phyloP scores from a whole-genome alignment of 1,139 yeast genomes.

The Insectozyma bohioensis region DNA sequence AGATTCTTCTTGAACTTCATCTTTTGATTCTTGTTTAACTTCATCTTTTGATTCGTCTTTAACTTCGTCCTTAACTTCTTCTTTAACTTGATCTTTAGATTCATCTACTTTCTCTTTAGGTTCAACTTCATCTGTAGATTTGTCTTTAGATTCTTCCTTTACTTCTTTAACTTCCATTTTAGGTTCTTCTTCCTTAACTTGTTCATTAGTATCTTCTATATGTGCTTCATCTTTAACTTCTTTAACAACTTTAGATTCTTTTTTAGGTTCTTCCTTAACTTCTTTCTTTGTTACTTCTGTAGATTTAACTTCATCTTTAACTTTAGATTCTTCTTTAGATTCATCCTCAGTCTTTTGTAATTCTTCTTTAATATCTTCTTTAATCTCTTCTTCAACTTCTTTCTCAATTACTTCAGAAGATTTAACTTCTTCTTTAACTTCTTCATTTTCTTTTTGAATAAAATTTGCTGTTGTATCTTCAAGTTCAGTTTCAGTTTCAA shows the following conservation, averaged over 20 bases:
- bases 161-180: neutral
- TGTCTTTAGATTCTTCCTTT: conserved; percentile 1
- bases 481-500: too few relatives aligned
- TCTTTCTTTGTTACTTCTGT: conserved; percentile 7
- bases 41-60: too few relatives aligned
- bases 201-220: conserved; percentile 1
- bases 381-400: conserved; percentile 3
- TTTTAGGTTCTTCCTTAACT: neutral
- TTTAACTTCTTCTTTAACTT: conserved; percentile 4
- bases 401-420: neutral
- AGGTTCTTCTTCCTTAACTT: neutral
- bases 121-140: conserved; percentile 12
- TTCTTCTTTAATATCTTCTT: neutral
- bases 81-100: too few relatives aligned
- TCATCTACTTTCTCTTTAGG: conserved; percentile 3
- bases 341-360: conserved; percentile 6
- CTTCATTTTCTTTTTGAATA: too few relatives aligned
- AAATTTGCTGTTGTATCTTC: too few relatives aligned
- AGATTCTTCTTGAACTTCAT: too few relatives aligned
- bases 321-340: conserved; percentile 4
- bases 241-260: neutral
- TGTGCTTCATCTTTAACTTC: conserved; percentile 2
- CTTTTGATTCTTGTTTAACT: too few relatives aligned
- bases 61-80: too few relatives aligned
- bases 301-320: conserved; percentile 3